A percentile compares a stretch with the other conserved stretches of the same genome.
Evolutionary conservation across 148 eudicot species (phyloP).

Genomic region (Rhododendron williamsianum): DNA sequence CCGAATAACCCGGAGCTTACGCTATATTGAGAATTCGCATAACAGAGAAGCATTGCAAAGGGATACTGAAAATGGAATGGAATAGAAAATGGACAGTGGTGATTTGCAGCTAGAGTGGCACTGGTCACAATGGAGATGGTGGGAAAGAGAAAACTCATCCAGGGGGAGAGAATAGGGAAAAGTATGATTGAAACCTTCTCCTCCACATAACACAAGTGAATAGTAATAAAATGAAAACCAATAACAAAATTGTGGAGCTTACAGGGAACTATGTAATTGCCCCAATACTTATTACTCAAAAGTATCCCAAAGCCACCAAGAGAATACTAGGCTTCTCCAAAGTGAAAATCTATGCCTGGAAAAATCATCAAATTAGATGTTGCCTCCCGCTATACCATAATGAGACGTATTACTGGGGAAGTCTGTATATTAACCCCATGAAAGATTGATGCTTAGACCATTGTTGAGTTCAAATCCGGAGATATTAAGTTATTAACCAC

Average conservation of each 20-base stretch:
- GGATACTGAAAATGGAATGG: not conserved
- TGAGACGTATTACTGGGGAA: not conserved
- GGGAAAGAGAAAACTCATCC: not conserved
- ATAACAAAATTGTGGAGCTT: not conserved
- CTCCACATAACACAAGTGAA: not conserved
- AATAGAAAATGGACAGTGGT: not conserved
- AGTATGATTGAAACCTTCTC: not conserved
- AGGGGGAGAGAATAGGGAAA: not conserved
- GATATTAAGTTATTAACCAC: not conserved
- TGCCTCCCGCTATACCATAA: not conserved
- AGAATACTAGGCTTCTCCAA: not conserved
- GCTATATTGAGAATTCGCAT: not conserved
- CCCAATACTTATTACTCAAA: not conserved
- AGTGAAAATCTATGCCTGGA: not conserved
- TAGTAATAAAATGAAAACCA: not conserved
- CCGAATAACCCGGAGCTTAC: not conserved
- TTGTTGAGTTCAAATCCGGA: not conserved
- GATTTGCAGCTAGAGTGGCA: not conserved
- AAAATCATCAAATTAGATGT: not conserved
- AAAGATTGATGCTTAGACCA: not conserved
- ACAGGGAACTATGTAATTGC: not conserved
- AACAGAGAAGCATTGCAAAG: not conserved
- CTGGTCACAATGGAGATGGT: not conserved
- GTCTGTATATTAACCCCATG: not conserved
- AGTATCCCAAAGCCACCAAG: not conserved